Base-by-base conservation (phyloP, 2,329 filamentous ascomycete species). In the Curvularia eragrostidis region DNA sequence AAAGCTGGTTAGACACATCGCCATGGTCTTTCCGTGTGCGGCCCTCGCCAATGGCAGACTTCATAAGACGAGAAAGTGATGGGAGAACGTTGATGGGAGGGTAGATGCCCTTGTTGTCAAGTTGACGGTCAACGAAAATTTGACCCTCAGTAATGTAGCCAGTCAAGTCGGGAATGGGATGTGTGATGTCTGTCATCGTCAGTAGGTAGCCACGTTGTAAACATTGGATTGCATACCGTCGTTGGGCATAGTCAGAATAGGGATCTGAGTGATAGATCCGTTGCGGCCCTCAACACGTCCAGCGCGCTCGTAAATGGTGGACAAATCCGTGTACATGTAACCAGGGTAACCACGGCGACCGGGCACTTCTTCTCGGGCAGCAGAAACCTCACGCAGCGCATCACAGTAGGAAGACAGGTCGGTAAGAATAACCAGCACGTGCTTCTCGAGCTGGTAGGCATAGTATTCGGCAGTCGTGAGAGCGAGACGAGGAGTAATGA, bases 281-380 rank as follows among this genome's bases (percentile, higher is more conserved):
- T 98, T 97, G 71, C 96, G 91, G 70, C 96, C 96, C 74, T 92
- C 85, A 49, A 99, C 95, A 90, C 95, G 95, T 75, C 95, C 95
- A 70, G 95, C 95, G 83, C 95, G 93, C 82, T 99, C 95, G 85
- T 99, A 99, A 73, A 99, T 97, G 75, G 95, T 99, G 59, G 95
- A 97, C 88, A 99, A 91, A 87, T 99, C 96, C 69, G 95, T 99
- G 85, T 99, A 99, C 95, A 99, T 99, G 86, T 99, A 99, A 91
- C 95, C 95, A 52, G 95, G 95, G 84, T 95, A 99, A 86, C 95
- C 95, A 88, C 95, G 94, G 79, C 95, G 94, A 85, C 95, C 95
- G 39, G 95, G 95, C 42, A 99, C 95, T 88, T 99, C 95, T 85
- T 99, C 95, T 83, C 95, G 88, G 52, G 95, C 95, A 53, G 95